Conservation (phyloP, 495 filamentous ascomycete genomes). For the Aspergillus asperescens region DNA sequence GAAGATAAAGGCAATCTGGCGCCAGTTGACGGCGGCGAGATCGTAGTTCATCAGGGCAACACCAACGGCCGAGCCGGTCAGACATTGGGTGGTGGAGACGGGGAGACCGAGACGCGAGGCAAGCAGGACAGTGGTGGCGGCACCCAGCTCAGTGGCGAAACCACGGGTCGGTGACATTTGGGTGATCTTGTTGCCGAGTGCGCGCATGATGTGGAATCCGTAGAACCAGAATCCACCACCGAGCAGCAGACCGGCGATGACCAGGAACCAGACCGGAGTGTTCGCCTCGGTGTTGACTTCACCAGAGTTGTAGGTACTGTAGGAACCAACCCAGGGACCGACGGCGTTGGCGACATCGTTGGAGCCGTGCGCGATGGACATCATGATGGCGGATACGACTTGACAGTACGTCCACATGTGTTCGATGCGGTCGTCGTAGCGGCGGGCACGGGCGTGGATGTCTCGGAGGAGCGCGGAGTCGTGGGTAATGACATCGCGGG, state of each 20-base stretch:
- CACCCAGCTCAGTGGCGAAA: slow-evolving; percentile 64
- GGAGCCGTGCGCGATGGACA: slow-evolving; percentile 69
- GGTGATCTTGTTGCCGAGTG: slow-evolving; percentile 65
- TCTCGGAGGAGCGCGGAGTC: slow-evolving; percentile 43
- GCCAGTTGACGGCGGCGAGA: slow-evolving; percentile 36
- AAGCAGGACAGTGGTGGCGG: slow-evolving; percentile 63
- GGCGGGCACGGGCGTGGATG: slow-evolving; percentile 54
- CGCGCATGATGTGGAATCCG: slow-evolving; percentile 66
- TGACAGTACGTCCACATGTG: slow-evolving; percentile 68
- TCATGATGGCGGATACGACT: slow-evolving; percentile 60
- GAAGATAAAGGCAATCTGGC: slow-evolving; percentile 33
- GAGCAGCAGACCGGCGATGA: slow-evolving; percentile 51
- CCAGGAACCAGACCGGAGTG: slow-evolving; percentile 64
- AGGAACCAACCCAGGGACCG: slow-evolving; percentile 62
- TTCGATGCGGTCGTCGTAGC: slow-evolving; percentile 67
- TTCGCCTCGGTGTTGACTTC: slow-evolving; percentile 39
- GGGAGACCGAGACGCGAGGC: slow-evolving; percentile 51
- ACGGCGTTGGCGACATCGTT: slow-evolving; percentile 72
- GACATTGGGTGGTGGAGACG: slow-evolving; percentile 38
- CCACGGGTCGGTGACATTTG: slow-evolving; percentile 63
- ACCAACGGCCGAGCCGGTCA: slow-evolving; percentile 34
- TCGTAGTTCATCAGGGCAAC: slow-evolving; percentile 41
- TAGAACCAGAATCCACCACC: slow-evolving; percentile 64
- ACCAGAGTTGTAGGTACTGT: slow-evolving; percentile 48
- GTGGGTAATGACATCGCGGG: slow-evolving; percentile 53